Base-by-base conservation (phyloP, 148 eudicot species). In the Bassia scoparia region DNA sequence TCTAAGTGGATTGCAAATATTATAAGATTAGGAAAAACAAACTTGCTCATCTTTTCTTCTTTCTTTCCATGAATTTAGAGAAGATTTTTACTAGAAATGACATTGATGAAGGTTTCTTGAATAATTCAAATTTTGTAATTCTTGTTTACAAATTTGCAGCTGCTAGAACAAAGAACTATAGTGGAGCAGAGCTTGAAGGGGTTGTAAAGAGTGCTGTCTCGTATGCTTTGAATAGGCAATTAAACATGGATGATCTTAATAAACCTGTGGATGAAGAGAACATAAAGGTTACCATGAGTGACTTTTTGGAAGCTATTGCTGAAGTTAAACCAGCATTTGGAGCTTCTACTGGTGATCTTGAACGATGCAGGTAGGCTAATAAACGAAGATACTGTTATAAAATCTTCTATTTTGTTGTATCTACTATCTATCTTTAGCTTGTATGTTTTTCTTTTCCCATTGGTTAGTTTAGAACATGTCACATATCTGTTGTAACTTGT, bases 101-200 rank as follows among this genome's bases (percentile, higher is more conserved):
- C 69, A 14, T 27, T 66, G 73, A n/a, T 30, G 52, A 41, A 34
- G 53, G 60, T 49, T 61, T 10, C 21, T 23, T 12, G 29, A 15
- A 16, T 77, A 33, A 63, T 56, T 24, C 53, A 10, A 58, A 43
- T 8, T 18, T 37, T 27, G n/a, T 74, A 30, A 68, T 72, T 55
- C 68, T 65, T 64, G 72, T 21, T 10, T 65, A 29, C 54, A 68
- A 66, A 67, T 17, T 20, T 84, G 77, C 79, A 89, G 99, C 99
- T 81, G 96, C 97, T 58, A 83, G 89, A 78, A 86, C 99, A 78
- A 96, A 92, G 86, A 96, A 96, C 80, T 96, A 90, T 59, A 96
- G 99, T 82, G 99, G 99, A 33, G 99, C 99, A 38, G 99, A 96
- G 78, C 99, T 96, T 81, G 99, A 96, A 86, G 99, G 99, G 82